Percentiles rank a stretch among this genome's conserved stretches.
Conservation (phyloP, 2,329 filamentous ascomycete species). For the Fusarium sororula region DNA sequence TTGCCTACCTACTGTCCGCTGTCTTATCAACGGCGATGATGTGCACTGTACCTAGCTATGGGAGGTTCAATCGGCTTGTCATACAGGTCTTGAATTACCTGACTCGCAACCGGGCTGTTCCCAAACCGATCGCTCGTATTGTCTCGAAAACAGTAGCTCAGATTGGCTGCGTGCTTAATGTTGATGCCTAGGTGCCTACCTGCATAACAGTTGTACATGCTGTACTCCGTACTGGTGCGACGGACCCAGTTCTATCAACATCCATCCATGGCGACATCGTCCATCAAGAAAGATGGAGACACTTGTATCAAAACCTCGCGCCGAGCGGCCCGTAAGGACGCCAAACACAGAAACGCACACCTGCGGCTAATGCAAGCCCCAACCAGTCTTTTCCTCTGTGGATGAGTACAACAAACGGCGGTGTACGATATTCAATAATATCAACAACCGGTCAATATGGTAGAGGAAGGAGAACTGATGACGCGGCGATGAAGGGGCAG, state of each 20-base stretch:
- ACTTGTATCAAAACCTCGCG: slow-evolving; percentile 29
- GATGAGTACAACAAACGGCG: slow-evolving; percentile 36
- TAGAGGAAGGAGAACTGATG: slow-evolving; percentile 11
- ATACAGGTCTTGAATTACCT: background rate
- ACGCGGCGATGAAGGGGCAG: slow-evolving; percentile 19
- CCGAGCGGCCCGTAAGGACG: slow-evolving; percentile 29
- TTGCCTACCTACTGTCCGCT: background rate
- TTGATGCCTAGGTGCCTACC: background rate
- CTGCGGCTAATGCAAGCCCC: slow-evolving; percentile 38
- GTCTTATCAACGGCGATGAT: background rate
- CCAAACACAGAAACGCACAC: slow-evolving; percentile 24
- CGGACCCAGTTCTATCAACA: slow-evolving; percentile 11
- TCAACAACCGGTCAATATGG: slow-evolving; percentile 22
- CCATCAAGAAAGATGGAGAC: slow-evolving; percentile 29
- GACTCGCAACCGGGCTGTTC: background rate
- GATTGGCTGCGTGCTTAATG: slow-evolving; percentile 9
- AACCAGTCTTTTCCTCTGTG: slow-evolving; percentile 6
- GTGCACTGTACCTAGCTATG: background rate
- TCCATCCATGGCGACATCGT: slow-evolving; percentile 37
- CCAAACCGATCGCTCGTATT: slow-evolving; percentile 1
- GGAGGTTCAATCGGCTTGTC: background rate
- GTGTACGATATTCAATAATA: slow-evolving; percentile 29
- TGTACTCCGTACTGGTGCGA: slow-evolving; percentile 10
- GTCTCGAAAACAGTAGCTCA: background rate
- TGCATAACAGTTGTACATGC: slow-evolving; percentile 16